These are phyloP conservation scores for Penicillium odoratum DNA, from an alignment of 495 filamentous ascomycete genomes.

Conservation along the genomic window DNA sequence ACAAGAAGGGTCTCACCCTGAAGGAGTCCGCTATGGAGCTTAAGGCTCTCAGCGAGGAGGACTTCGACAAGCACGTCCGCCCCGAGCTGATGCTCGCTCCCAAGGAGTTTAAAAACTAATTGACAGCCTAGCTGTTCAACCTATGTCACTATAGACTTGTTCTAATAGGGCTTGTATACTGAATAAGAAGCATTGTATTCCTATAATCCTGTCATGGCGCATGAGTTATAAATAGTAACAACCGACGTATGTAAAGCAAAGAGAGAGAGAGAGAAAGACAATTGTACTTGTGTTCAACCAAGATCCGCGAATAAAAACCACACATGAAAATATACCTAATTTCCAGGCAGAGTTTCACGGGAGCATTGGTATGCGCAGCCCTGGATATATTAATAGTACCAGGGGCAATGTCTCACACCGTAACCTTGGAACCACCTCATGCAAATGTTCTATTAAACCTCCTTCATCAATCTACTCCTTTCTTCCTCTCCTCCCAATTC, in stretches of 20 bases:
- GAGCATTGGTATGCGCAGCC: not conserved
- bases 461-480: not conserved
- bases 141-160: conserved; percentile 25
- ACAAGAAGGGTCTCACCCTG: conserved; percentile 94
- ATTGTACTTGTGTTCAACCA: not conserved
- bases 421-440: conserved; percentile 13
- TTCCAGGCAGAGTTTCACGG: not conserved
- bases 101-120: conserved; percentile 54
- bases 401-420: conserved; percentile 17
- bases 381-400: conserved; percentile 18
- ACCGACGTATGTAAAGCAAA: not conserved
- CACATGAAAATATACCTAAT: not conserved
- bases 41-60: conserved; percentile 81
- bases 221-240: conserved; percentile 15
- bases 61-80: conserved; percentile 86
- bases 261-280: not conserved
- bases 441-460: not conserved
- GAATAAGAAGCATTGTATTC: conserved; percentile 16
- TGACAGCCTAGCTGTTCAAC: conserved; percentile 13
- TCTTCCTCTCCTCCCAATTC: not conserved
- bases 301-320: not conserved
- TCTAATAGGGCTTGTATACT: conserved; percentile 27
- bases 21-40: conserved; percentile 95
- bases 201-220: not conserved
- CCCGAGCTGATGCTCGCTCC: conserved; percentile 98